These are phyloP conservation scores for Colletotrichum simmondsii DNA, from an alignment of 2,329 filamentous ascomycete species.

Conservation along the genomic window DNA sequence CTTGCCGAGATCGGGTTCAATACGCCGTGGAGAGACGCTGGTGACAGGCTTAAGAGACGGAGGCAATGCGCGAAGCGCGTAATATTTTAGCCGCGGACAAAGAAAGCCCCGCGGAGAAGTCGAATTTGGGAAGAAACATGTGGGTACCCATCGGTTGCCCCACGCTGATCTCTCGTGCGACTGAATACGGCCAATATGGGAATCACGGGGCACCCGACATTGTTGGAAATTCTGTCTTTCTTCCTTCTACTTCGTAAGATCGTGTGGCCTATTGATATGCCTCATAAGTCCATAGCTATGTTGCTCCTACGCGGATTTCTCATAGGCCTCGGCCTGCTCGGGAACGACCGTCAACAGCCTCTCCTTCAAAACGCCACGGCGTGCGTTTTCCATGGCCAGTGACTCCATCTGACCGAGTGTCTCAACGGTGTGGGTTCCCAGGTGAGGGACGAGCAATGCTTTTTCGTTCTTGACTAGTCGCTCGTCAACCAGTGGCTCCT, in stretches of 20 bases:
- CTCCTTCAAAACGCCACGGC: conserved; percentile 33
- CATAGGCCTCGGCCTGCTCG: conserved; percentile 14
- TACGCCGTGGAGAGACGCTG: not conserved
- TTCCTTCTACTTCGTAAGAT: not conserved
- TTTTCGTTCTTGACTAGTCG: conserved; percentile 68
- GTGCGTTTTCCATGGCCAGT: conserved; percentile 43
- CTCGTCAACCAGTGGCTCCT: conserved; percentile 70
- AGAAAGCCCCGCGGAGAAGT: not conserved
- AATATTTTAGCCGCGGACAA: conserved; percentile 17
- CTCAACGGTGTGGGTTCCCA: conserved; percentile 75
- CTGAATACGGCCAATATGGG: not conserved
- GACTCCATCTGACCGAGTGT: conserved; percentile 43
- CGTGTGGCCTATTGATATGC: not conserved
- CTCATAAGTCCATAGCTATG: too few relatives aligned
- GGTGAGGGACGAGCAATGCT: conserved; percentile 73
- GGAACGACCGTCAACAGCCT: conserved; percentile 36
- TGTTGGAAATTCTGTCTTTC: not conserved
- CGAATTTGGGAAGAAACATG: not conserved
- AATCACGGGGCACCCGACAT: not conserved
- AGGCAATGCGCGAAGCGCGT: not conserved
- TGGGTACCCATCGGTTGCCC: not conserved
- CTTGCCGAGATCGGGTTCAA: not conserved
- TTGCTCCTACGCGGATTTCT: not conserved
- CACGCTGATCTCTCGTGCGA: not conserved
- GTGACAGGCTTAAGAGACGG: too few relatives aligned